Evolutionary conservation across 192 early-diverging fungal genomes (phyloP).

Genomic region (Backusella luteola): DNA sequence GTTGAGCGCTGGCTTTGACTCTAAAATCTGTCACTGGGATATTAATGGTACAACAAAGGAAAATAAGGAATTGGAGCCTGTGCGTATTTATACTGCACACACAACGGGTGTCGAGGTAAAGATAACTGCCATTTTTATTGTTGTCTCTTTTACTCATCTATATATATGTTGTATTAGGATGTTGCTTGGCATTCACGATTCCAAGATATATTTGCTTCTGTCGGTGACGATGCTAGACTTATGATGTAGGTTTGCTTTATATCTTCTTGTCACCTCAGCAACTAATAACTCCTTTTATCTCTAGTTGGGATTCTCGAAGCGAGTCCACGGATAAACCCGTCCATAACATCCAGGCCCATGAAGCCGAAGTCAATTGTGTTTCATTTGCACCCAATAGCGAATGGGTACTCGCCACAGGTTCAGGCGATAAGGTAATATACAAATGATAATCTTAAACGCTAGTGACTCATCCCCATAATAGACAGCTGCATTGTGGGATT

Average conservation of each 20-base stretch:
- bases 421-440: conserved; percentile 75
- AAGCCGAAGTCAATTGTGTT: conserved; percentile 92
- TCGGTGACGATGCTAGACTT: conserved; percentile 92
- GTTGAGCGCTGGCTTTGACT: conserved; percentile 91
- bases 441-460: no score
- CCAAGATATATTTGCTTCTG: conserved; percentile 90
- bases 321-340: conserved; percentile 58
- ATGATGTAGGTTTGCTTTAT: conserved; percentile 61
- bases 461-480: conserved; percentile 19
- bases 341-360: conserved; percentile 81
- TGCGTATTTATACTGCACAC: conserved; percentile 78
- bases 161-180: conserved; percentile 62
- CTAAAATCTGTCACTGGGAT: conserved; percentile 92
- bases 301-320: conserved; percentile 89
- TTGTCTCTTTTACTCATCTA: background rate
- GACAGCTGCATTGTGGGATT: conserved; percentile 94
- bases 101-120: conserved; percentile 85
- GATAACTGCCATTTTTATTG: background rate
- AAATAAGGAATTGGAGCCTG: conserved; percentile 72
- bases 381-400: conserved; percentile 91
- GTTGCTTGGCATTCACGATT: conserved; percentile 90
- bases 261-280: background rate
- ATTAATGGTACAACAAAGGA: conserved; percentile 80
- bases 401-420: conserved; percentile 89
- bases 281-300: background rate